A percentile compares a stretch with the other conserved stretches of the same genome.
Evolutionary conservation across 495 filamentous ascomycete species (phyloP).

Genomic region (Friedmanniomyces endolithicus): DNA sequence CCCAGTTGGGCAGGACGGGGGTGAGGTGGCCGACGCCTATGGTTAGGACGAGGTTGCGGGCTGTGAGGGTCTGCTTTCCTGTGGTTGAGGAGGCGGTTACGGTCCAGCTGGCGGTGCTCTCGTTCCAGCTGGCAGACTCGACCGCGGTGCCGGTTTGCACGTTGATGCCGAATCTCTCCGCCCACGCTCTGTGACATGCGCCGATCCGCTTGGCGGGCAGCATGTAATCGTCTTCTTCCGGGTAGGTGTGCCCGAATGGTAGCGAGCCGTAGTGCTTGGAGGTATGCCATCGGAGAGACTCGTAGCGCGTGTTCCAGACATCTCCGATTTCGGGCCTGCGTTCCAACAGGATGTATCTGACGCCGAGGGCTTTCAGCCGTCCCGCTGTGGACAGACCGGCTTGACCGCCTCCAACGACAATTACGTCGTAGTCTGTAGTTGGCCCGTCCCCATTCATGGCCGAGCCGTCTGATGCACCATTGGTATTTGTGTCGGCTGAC

Average conservation of each 20-base stretch:
- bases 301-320: conserved; percentile 32
- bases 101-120: conserved; percentile 23
- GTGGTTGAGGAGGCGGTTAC: conserved; percentile 7
- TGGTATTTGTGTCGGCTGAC: no score
- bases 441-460: neutral
- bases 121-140: conserved; percentile 23
- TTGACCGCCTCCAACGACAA: conserved; percentile 29
- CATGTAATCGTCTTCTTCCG: conserved; percentile 24
- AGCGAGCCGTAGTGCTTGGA: conserved; percentile 25
- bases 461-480: neutral
- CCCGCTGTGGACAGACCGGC: conserved; percentile 29
- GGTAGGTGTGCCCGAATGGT: conserved; percentile 31
- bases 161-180: conserved; percentile 31
- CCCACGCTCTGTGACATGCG: conserved; percentile 27
- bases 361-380: conserved; percentile 28
- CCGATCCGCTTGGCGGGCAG: conserved; percentile 31
- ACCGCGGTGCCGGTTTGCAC: conserved; percentile 25
- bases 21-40: conserved; percentile 7
- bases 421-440: conserved; percentile 17
- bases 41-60: conserved; percentile 9
- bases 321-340: conserved; percentile 27
- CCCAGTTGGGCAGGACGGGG: conserved; percentile 6
- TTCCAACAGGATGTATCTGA: conserved; percentile 29
- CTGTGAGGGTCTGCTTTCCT: conserved; percentile 2
- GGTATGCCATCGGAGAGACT: conserved; percentile 29